Conservation (phyloP, 306 rosid species). For the Lablab purpureus region DNA sequence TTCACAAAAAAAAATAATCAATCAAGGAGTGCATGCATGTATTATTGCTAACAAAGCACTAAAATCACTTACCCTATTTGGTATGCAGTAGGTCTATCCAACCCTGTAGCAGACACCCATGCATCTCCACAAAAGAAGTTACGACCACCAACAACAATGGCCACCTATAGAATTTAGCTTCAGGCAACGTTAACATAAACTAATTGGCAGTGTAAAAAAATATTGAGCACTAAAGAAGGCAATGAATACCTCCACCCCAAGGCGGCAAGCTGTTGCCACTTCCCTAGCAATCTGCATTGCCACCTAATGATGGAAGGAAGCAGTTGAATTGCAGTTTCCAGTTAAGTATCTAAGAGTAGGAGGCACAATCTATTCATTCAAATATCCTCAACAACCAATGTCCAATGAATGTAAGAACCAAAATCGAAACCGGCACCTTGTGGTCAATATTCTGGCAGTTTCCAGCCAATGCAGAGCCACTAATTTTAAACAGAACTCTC, state of each 20-base stretch:
- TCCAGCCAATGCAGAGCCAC: conserved; percentile 60
- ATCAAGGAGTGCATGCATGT: background rate
- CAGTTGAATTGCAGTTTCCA: conserved; percentile 49
- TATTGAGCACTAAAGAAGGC: background rate
- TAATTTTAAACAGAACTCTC: conserved; percentile 58
- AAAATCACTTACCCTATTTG: conserved; percentile 15
- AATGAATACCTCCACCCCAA: conserved; percentile 25
- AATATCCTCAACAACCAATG: conserved; percentile 32
- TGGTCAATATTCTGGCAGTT: conserved; percentile 60
- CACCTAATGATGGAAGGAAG: conserved; percentile 56
- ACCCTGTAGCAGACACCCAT: conserved; percentile 16
- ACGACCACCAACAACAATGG: conserved; percentile 16
- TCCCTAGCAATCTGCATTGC: conserved; percentile 63
- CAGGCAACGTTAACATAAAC: background rate
- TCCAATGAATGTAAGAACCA: background rate
- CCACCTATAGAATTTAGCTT: background rate
- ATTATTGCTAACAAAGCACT: background rate
- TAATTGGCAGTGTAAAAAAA: background rate
- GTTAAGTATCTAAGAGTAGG: conserved; percentile 44
- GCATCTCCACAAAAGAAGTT: conserved; percentile 20
- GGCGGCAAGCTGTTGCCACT: conserved; percentile 45
- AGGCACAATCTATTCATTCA: conserved; percentile 37
- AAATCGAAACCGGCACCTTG: conserved; percentile 48
- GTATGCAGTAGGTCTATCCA: background rate
- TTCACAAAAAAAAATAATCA: background rate